Conservation (phyloP, 1,284 basidiomycete genomes). For the Hypsizygus ulmarius region DNA sequence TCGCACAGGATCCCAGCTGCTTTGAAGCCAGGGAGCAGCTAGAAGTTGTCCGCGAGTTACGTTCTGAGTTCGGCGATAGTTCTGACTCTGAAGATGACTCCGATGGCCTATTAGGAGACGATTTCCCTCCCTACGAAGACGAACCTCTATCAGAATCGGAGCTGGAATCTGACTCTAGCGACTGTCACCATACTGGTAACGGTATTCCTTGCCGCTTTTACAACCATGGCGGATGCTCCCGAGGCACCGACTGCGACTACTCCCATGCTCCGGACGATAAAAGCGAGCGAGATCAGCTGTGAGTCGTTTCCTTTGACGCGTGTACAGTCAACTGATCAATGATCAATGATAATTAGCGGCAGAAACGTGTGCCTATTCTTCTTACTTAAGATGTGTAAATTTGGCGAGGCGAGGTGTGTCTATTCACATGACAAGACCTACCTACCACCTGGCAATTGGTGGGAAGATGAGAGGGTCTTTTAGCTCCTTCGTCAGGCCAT, state of each 20-base stretch:
- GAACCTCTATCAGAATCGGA: constrained; percentile 4
- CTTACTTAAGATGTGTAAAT: constrained; percentile 31
- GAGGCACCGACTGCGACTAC: constrained; percentile 38
- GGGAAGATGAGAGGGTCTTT: constrained; percentile 28
- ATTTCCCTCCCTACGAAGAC: constrained; percentile 28
- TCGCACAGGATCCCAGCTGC: constrained; percentile 22
- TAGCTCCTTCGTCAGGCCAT: constrained; percentile 14
- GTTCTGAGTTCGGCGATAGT: constrained; percentile 11
- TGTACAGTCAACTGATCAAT: background rate
- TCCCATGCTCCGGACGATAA: constrained; percentile 50
- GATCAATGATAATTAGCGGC: constrained; percentile 24
- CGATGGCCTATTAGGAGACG: constrained; percentile 21
- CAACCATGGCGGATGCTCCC: constrained; percentile 44
- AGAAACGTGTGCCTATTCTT: constrained; percentile 36
- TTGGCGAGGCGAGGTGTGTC: constrained; percentile 28
- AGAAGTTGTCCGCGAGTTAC: constrained; percentile 11
- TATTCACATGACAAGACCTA: constrained; percentile 34
- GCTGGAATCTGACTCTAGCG: constrained; percentile 40
- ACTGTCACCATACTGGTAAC: constrained; percentile 44
- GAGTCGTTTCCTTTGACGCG: constrained; percentile 19
- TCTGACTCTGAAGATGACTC: constrained; percentile 9
- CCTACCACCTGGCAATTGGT: constrained; percentile 31
- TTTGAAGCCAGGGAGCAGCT: constrained; percentile 24
- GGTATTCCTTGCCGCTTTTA: constrained; percentile 48
- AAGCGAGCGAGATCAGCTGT: constrained; percentile 53